Conservation (phyloP, 129 eudicot species). For the Chrysanthemum seticuspe region DNA sequence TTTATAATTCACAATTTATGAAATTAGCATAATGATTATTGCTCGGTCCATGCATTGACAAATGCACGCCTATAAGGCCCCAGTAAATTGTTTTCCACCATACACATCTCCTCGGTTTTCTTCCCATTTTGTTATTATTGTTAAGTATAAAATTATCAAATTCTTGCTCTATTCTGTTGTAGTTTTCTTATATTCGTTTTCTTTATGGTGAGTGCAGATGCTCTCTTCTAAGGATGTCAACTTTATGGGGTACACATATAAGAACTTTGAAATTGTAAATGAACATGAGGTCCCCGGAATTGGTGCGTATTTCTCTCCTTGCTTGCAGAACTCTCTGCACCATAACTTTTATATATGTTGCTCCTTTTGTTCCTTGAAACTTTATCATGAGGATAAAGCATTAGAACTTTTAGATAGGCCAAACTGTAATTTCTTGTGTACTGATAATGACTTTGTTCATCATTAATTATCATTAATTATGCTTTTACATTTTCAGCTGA, state of each 20-base stretch:
- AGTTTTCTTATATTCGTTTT: background rate
- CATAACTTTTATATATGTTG: background rate
- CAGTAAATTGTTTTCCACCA: background rate
- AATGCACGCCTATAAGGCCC: background rate
- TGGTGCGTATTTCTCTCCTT: conserved; percentile 44
- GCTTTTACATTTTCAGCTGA: conserved; percentile 56
- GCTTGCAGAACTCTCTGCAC: background rate
- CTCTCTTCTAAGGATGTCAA: conserved; percentile 92
- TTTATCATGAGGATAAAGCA: conserved; percentile 7
- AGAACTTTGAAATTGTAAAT: conserved; percentile 88
- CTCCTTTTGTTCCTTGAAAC: background rate
- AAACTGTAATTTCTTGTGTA: background rate
- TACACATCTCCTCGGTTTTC: background rate
- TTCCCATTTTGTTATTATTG: background rate
- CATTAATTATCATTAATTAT: conserved; percentile 16
- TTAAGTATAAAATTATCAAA: conserved; percentile 1
- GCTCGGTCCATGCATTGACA: background rate
- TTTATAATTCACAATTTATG: background rate
- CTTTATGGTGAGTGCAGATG: conserved; percentile 56
- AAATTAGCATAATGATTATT: background rate
- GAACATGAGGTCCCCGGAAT: conserved; percentile 88
- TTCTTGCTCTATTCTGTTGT: background rate
- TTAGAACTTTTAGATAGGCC: conserved; percentile 14
- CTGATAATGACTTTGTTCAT: conserved; percentile 1
- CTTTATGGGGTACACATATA: conserved; percentile 93